These are phyloP conservation scores for Fusarium continuum DNA, from an alignment of 2,329 filamentous ascomycete species.

Conservation along the genomic window DNA sequence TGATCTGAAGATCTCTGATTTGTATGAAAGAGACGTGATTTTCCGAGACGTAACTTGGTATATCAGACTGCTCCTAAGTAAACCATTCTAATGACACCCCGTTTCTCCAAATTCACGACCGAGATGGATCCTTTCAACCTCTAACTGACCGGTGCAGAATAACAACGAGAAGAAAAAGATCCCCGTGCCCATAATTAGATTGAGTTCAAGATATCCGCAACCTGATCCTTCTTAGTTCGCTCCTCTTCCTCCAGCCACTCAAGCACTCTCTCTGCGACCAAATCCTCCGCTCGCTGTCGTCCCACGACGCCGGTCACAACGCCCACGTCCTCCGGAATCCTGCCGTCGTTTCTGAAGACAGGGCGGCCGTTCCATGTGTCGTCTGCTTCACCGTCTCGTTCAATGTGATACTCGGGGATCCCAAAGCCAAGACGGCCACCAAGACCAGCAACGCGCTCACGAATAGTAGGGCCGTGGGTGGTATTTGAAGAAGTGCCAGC, in stretches of 20 bases:
- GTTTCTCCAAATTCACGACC: background rate
- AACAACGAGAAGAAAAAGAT: background rate
- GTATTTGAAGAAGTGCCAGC: background rate
- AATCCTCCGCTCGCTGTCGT: constrained; percentile 49
- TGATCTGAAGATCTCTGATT: background rate
- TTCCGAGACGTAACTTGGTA: background rate
- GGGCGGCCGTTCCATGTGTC: constrained; percentile 51
- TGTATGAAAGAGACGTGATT: background rate
- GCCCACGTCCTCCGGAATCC: constrained; percentile 48
- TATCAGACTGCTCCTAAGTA: background rate
- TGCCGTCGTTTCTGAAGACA: constrained; percentile 45
- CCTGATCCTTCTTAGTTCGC: constrained; percentile 7
- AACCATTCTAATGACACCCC: background rate
- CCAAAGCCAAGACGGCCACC: constrained; percentile 47
- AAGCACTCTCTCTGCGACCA: constrained; percentile 53
- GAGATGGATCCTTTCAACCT: background rate
- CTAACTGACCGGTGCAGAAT: background rate
- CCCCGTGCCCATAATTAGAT: background rate
- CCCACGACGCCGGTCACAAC: constrained; percentile 48
- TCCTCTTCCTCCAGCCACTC: constrained; percentile 47
- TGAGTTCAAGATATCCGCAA: background rate
- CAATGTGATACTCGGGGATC: constrained; percentile 49
- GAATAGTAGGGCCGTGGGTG: constrained; percentile 7
- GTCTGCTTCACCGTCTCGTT: constrained; percentile 16
- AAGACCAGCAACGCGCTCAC: constrained; percentile 46